Conservation (phyloP, 768 basidiomycete species). For the Mycena vitilis region DNA sequence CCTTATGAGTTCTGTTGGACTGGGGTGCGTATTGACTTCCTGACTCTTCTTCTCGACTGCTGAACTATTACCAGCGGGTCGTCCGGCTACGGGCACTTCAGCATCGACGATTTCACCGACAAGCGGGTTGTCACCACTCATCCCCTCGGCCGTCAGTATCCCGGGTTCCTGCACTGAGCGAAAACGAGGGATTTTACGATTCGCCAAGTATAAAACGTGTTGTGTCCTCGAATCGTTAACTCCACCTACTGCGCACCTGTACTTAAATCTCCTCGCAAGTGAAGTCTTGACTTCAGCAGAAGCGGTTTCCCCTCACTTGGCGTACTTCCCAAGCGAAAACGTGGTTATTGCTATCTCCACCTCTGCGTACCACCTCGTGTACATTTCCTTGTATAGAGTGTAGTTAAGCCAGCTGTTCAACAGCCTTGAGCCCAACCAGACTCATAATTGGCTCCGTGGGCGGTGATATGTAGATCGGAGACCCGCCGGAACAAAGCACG, state of each 20-base stretch:
- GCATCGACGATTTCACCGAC: slow-evolving; percentile 61
- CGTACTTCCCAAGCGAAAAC: too few species aligned
- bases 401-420: slow-evolving; percentile 23
- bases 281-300: too few species aligned
- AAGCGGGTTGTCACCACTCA: slow-evolving; percentile 56
- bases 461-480: slow-evolving; percentile 27
- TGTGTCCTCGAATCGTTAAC: too few species aligned
- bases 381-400: slow-evolving; percentile 11
- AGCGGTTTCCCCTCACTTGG: too few species aligned
- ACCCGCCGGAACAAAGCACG: slow-evolving; percentile 11
- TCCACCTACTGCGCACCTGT: too few species aligned
- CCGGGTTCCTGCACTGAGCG: slow-evolving; percentile 39
- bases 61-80: slow-evolving; percentile 47
- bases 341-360: not conserved
- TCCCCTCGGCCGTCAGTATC: slow-evolving; percentile 44
- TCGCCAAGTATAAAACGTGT: not conserved
- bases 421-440: not conserved
- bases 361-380: not conserved
- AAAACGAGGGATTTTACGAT: too few species aligned
- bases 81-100: slow-evolving; percentile 67
- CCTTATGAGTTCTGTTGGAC: slow-evolving; percentile 18
- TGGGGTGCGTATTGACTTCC: slow-evolving; percentile 11
- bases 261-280: too few species aligned
- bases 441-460: slow-evolving; percentile 1
- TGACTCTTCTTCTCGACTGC: slow-evolving; percentile 48